Percentiles rank a stretch among this genome's conserved stretches.
These are phyloP conservation scores for Nymphaea thermarum DNA, from an alignment of 164 flowering plant species.

Conservation along the genomic window DNA sequence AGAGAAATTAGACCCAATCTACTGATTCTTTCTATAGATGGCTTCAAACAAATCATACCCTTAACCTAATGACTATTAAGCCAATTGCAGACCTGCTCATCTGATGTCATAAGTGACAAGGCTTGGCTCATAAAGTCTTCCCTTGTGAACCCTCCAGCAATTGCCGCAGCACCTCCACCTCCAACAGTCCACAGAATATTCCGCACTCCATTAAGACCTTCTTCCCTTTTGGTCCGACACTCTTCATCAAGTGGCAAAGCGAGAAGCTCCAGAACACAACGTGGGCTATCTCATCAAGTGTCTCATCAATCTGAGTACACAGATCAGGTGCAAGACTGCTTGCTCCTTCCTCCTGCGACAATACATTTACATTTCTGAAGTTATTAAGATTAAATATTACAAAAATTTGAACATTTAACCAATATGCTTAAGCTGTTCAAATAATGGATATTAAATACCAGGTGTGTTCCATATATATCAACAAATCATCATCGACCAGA, in stretches of 20 bases:
- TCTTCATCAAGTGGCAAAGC: slow-evolving; percentile 72
- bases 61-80: not conserved
- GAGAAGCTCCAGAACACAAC: slow-evolving; percentile 79
- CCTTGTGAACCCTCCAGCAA: slow-evolving; percentile 92
- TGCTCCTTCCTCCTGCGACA: slow-evolving; percentile 89
- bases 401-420: not conserved
- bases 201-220: slow-evolving; percentile 88
- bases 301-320: slow-evolving; percentile 90
- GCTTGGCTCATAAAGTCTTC: slow-evolving; percentile 93
- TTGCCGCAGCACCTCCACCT: slow-evolving; percentile 85
- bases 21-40: not conserved
- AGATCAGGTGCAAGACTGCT: slow-evolving; percentile 87
- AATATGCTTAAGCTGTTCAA: not conserved
- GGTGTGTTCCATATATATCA: not conserved
- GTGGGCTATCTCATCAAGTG: slow-evolving; percentile 92
- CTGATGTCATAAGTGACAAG: slow-evolving; percentile 71
- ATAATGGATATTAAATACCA: no score
- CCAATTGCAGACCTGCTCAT: slow-evolving; percentile 60
- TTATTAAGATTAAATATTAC: no score
- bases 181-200: slow-evolving; percentile 96
- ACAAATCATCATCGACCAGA: no score
- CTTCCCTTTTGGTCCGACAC: slow-evolving; percentile 44
- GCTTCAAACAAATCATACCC: not conserved
- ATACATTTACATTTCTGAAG: not conserved
- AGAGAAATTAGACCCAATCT: not conserved